Conservation (phyloP, 345 rosid genomes). For the Lepidium aucheri region DNA sequence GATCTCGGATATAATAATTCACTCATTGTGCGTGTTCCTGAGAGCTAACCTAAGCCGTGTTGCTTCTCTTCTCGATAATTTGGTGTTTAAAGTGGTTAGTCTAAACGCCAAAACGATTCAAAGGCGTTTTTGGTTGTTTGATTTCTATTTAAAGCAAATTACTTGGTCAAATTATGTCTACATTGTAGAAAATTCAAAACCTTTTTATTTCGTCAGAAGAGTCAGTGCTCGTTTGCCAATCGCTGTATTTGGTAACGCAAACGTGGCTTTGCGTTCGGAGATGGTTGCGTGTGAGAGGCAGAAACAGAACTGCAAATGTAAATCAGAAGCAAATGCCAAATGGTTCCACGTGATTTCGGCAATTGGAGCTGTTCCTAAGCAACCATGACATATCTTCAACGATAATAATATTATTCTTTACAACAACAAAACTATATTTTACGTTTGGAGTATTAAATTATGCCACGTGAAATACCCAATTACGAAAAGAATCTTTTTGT, state of each 20-base stretch:
- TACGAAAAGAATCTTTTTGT: not conserved
- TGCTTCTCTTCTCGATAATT: not conserved
- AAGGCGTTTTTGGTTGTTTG: not conserved
- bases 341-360: constrained; percentile 14
- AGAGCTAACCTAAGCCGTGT: not conserved
- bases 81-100: not conserved
- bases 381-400: constrained; percentile 14
- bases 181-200: not conserved
- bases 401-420: not conserved
- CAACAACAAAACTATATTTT: not conserved
- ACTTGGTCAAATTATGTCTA: not conserved
- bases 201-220: no score
- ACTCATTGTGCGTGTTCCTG: constrained; percentile 20
- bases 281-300: constrained; percentile 3
- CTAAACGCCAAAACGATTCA: not conserved
- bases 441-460: not conserved
- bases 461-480: not conserved
- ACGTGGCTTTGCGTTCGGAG: not conserved
- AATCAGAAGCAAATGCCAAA: not conserved
- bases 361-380: not conserved
- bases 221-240: no score
- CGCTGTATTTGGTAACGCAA: not conserved
- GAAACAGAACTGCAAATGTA: not conserved
- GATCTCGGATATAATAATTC: not conserved
- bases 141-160: not conserved